Conservation (phyloP, 148 eudicot genomes). For the Rhododendron griersonianum region DNA sequence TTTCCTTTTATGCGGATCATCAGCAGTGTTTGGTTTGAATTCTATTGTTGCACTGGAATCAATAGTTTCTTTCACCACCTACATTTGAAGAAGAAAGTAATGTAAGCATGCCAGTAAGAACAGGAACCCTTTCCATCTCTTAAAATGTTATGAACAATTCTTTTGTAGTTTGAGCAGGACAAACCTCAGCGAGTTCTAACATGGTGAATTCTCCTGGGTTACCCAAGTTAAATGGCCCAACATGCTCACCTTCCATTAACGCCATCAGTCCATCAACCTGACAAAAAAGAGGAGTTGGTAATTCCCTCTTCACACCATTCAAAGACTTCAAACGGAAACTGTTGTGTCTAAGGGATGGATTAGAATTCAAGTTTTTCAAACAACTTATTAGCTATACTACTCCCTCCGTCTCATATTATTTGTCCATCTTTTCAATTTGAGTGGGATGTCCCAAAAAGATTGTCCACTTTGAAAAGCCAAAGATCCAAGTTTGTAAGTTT, state of each 20-base stretch:
- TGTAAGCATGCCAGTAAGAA: not conserved
- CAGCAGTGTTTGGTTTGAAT: conserved; percentile 66
- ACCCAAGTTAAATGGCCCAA: conserved; percentile 86
- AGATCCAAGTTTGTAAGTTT: not conserved
- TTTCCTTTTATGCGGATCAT: conserved; percentile 88
- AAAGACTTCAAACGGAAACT: not conserved
- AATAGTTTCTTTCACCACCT: conserved; percentile 82
- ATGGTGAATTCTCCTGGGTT: conserved; percentile 94
- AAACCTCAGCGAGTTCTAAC: conserved; percentile 89
- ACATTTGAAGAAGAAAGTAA: not conserved
- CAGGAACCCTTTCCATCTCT: not conserved
- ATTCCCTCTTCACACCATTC: not conserved
- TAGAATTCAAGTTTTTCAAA: not conserved
- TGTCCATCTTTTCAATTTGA: not conserved
- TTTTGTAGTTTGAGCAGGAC: conserved; percentile 9
- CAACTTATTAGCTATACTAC: not conserved
- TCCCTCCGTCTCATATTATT: not conserved
- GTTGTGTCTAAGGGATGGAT: not conserved
- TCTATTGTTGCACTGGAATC: conserved; percentile 75
- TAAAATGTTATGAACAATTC: not conserved
- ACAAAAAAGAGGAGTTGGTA: conserved; percentile 2
- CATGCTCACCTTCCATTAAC: conserved; percentile 87
- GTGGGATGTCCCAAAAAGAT: not conserved
- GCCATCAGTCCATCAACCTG: conserved; percentile 85
- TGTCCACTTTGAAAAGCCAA: not conserved